Percentiles rank a stretch among this genome's conserved stretches.
These are phyloP conservation scores for Cryoendolithus antarcticus DNA, from an alignment of 2,329 filamentous ascomycete genomes.

Conservation along the genomic window DNA sequence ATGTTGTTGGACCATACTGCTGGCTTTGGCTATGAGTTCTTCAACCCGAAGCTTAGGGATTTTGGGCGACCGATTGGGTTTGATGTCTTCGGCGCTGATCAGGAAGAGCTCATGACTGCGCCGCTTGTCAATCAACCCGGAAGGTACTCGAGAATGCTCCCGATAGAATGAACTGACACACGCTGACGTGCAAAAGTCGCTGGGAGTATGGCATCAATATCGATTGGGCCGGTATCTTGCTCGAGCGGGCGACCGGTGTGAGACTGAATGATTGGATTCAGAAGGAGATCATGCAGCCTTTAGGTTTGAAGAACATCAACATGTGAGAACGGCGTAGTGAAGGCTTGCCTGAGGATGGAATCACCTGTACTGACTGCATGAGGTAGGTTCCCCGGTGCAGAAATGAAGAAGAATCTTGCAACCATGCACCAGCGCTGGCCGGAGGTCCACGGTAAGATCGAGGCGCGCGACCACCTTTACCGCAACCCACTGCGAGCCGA, in stretches of 20 bases:
- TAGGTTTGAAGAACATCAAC: conserved; percentile 37
- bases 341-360: too few species aligned
- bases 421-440: conserved; percentile 43
- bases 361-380: conserved; percentile 23
- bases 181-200: too few species aligned
- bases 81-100: conserved; percentile 46
- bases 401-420: conserved; percentile 44
- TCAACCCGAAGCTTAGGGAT: conserved; percentile 31
- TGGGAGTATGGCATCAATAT: conserved; percentile 37
- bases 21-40: conserved; percentile 38
- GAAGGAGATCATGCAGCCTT: conserved; percentile 34
- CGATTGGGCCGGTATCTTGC: conserved; percentile 38
- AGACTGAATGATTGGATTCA: conserved; percentile 35
- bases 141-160: too few species aligned
- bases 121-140: conserved; percentile 53
- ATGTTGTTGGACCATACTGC: conserved; percentile 41
- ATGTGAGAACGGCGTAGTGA: conserved; percentile 25
- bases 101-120: conserved; percentile 36
- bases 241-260: conserved; percentile 33
- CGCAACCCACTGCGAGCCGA: conserved; percentile 35
- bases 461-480: conserved; percentile 39
- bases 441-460: conserved; percentile 18
- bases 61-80: conserved; percentile 36
- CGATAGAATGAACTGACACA: too few species aligned
- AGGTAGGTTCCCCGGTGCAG: conserved; percentile 33